Evolutionary conservation across 352 stramenopile genomes (phyloP), one percentile per base, ranked within the genome.

Genomic region (Globisporangium spinosum): DNA sequence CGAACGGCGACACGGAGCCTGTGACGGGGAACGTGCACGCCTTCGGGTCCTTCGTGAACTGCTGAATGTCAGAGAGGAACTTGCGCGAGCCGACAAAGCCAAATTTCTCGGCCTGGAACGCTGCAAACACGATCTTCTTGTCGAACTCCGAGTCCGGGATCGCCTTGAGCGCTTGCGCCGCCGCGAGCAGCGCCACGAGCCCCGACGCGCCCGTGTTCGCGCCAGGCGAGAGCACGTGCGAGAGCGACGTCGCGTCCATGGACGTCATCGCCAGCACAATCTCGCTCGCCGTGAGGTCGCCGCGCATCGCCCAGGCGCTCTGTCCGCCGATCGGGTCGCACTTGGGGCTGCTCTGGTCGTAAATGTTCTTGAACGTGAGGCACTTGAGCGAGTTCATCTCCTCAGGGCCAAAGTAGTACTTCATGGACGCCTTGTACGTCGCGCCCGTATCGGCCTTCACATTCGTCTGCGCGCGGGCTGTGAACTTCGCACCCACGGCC

Each of bases 281-380:
- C 60, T 91, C 77, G 1, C 74, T 76, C 4, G 78, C 69, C 8
- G 70, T 68, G 10, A 78, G 64, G 62, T 90, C 79, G 32, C 86
- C 84, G 34, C 87, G 83, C 55, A 89, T 74, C 0, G 73, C 78
- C 79, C 82, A 95, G 3, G 78, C 73, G 66, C 85, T 94, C 65
- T 94, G 87, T 22, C 87, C 87, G 32, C 87, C 87, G 60, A 95
- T 89, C 0, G 85, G 85, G 64, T 92, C 82, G 59, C 87, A 95
- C 67, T 83, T 87, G 23, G 87, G 87, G 51, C 67, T 83, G 9
- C 70, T 72, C 29, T 86, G 68, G 61, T 74, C 78, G 69, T 93
- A 89, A 4, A 95, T 82, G 64, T 95, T 93, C 32, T 68, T 78
- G 73, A 95, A 93, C 54, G 57, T 63, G n/a, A 95, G 69, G 58